A percentile compares a stretch with the other conserved stretches of the same genome.
phyloP scores from a whole-genome alignment of 169 alveolate species.

The Plasmodium knowlesi region DNA sequence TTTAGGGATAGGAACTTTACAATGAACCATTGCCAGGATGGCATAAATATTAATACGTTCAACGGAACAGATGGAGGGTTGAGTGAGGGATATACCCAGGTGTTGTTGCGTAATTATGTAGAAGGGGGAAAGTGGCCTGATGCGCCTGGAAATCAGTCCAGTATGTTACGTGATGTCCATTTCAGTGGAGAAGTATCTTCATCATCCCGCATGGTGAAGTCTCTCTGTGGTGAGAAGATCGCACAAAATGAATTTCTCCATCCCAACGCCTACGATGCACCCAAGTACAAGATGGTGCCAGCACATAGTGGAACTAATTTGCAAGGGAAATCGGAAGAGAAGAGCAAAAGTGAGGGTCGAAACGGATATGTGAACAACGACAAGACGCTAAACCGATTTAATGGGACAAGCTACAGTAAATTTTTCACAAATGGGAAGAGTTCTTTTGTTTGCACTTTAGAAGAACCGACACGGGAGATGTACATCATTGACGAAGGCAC shows the following conservation, averaged over 20 bases:
- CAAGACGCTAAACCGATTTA: neutral
- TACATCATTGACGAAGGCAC: neutral
- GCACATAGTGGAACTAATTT: neutral
- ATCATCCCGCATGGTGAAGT: neutral
- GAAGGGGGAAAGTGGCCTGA: neutral
- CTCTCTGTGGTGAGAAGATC: neutral
- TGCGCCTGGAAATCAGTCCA: neutral
- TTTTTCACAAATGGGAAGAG: neutral
- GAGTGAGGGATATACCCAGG: neutral
- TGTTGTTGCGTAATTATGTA: neutral
- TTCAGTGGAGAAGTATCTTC: neutral
- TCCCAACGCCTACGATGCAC: neutral
- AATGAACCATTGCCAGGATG: neutral
- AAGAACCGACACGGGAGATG: neutral
- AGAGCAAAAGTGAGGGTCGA: neutral
- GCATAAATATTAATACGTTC: neutral
- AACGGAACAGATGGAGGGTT: neutral
- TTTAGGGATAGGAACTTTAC: neutral
- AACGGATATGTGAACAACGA: neutral
- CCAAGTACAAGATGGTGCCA: neutral
- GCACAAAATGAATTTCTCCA: neutral
- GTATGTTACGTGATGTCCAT: neutral
- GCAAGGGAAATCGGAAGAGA: neutral
- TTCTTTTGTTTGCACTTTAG: neutral
- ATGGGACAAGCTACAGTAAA: neutral